Base-by-base conservation (phyloP, 257 asterid species). In the Avicennia marina region DNA sequence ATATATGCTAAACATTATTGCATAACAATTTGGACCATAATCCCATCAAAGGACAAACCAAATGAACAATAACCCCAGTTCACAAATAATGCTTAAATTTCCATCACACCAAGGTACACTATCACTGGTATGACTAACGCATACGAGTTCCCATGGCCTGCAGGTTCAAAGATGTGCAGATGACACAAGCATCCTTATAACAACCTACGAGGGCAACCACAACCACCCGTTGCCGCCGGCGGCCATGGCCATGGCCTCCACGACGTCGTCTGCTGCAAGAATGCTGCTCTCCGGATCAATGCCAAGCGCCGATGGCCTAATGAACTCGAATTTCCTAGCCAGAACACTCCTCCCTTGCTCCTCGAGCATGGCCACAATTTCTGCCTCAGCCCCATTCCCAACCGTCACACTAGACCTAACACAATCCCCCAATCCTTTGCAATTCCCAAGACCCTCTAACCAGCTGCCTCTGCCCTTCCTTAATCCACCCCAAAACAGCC, bases 121-220 rank as follows among this genome's bases (percentile, higher is more conserved):
- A 8, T 4, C 34, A 29, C 7, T 29, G 34, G 34, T 29, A 6
- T n/a, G 4, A 7, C 1, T 21, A 29, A 21, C 4, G 18, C 5
- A 39, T 36, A 8, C 4, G 21, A 8, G 12, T 11, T 16, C 11
- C 13, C 0, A 2, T 9, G 2, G 20, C 13, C 6, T 29, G 4
- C 43, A 87, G 98, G 96, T 91, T 34, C 98, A 91, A 77, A 83
- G 98, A 78, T 85, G 95, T 17, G 94, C 95, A 0, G 94, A 85
- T 26, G 98, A 91, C 42, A 78, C 71, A 31, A 73, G 72, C 34
- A 83, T 91, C 38, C 69, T 91, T 9, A 77, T 85, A 54, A 91
- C 98, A 48, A 88, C 98, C 2, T 91, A 91, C 32, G 98, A 91
- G 67, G 97, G 97, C 25, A 88, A 76, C 36, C 98, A 91, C 84